Base-by-base conservation (phyloP, 148 eudicot genomes). In the Cornus suecica region DNA sequence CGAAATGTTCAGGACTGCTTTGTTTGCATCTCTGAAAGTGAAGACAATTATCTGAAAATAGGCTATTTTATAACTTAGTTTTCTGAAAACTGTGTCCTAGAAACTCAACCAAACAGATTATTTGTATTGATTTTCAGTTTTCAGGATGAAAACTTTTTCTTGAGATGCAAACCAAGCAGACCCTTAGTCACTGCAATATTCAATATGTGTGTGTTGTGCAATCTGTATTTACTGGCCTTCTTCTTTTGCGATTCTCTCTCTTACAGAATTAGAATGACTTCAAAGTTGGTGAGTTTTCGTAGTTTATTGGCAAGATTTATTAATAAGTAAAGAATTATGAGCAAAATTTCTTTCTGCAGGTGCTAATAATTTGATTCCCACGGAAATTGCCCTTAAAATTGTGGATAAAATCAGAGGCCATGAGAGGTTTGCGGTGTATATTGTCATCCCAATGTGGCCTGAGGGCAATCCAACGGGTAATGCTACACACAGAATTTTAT, bases 371-470 rank as follows among this genome's bases (percentile, higher is more conserved):
- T 82, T 95, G 88, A 93, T 95, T 66, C 99, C 99, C 42, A 91
- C 88, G 92, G 98, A 93, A 82, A 88, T 95, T 56, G 93, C 99
- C 54, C 91, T 93, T 29, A 95, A 95, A 83, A 86, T 95, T 74
- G 90, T 90, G 37, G 85, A 79, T n/a, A 95, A 95, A 76, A 95
- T 95, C 68, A 86, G 86, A 91, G 90, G 94, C 45, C 88, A 90
- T 56, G 87, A 95, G 86, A 91, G 97, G 72, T 95, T 95, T 82
- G 91, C 97, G 37, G 99, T 85, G 65, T 95, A 95, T 76, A 88
- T 95, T 37, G 85, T 95, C 72, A 83, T 95, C 62, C 99, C 99
- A 23, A 95, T 91, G 99, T 95, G 99, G 99, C 99, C 99, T 67
- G 99, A 93, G 83, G 99, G 99, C 70, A 82, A 89, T 78, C 94